phyloP scores from a whole-genome alignment of 1,139 yeast species.

The Taphrina communis region DNA sequence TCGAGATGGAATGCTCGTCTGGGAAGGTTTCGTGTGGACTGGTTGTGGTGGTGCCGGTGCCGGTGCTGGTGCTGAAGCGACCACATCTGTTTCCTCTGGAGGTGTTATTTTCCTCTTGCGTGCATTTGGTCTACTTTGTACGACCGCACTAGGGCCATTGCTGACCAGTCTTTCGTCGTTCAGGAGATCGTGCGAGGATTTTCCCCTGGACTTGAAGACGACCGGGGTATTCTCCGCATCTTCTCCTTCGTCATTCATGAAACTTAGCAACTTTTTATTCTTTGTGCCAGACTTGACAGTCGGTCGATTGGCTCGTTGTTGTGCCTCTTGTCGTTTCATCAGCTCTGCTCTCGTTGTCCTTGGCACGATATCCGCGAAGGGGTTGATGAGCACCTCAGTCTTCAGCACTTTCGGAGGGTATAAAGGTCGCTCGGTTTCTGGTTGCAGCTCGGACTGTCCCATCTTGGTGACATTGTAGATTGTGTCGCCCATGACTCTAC shows the following conservation, averaged over 20 bases:
- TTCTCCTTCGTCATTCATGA: slow-evolving; percentile 54
- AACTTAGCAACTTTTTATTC: slow-evolving; percentile 47
- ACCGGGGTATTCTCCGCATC: slow-evolving; percentile 18
- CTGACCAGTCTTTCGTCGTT: slow-evolving; percentile 49
- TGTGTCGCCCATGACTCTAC: slow-evolving; percentile 67
- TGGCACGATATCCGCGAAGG: slow-evolving; percentile 58
- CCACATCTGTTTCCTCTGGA: not conserved
- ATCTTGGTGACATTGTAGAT: slow-evolving; percentile 63
- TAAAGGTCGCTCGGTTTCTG: slow-evolving; percentile 56
- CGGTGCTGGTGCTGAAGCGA: not conserved
- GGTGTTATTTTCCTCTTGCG: slow-evolving; percentile 12
- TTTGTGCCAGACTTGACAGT: slow-evolving; percentile 49
- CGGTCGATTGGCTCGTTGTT: slow-evolving; percentile 47
- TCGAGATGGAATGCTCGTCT: slow-evolving; percentile 6
- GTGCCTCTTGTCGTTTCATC: slow-evolving; percentile 45
- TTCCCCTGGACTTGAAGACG: slow-evolving; percentile 48
- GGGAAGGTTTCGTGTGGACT: slow-evolving; percentile 14
- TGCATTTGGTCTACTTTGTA: slow-evolving; percentile 35
- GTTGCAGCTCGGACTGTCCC: slow-evolving; percentile 58
- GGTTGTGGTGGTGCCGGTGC: not conserved
- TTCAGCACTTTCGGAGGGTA: slow-evolving; percentile 60
- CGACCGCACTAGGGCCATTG: slow-evolving; percentile 10
- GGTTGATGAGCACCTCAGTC: slow-evolving; percentile 58
- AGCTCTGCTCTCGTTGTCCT: slow-evolving; percentile 44
- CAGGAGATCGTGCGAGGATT: slow-evolving; percentile 60